Base-by-base conservation (phyloP, 1,284 basidiomycete genomes). In the Ustilago trichophora region DNA sequence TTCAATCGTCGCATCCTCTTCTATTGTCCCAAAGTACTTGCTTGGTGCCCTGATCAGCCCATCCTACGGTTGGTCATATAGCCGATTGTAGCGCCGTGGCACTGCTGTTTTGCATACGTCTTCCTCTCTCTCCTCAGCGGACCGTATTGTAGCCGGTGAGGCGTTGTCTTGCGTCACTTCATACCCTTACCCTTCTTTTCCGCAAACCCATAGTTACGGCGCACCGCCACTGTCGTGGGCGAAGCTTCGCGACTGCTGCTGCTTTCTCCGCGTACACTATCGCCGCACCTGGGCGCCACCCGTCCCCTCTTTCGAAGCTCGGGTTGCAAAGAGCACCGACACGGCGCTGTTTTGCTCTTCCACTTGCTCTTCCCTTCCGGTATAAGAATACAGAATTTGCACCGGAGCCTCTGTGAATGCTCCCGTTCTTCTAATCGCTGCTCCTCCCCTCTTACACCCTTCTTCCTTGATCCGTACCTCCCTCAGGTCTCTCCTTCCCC, bases 81-180 rank as follows among this genome's bases (percentile, higher is more conserved):
- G 36, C 19, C 44, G 43, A 22, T 18, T 12, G 33, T 15, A 35
- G 32, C 33, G 24, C 33, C 43, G 31, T 33, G 15, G 24, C 33
- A 34, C 32, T n/a, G n/a, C n/a, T n/a, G 8, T 19, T 21, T 21
- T 11, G 16, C 32, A n/a, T 19, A 10, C 16, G n/a, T 36, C 10
- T 16, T 11, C 12, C 34, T 18, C 34, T n/a, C 16, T 5, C 12
- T 18, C 25, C 34, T 21, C n/a, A 27, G 34, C 16, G 16, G 21
- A 21, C 12, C 27, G 15, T 31, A 21, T 36, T 29, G 13, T n/a
- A n/a, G 13, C 32, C 40, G 21, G 34, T 11, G 15, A 35, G 46
- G 35, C 32, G 50, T 53, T 36, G 38, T 60, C 21, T 27, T 45
- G 50, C 57, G 29, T 49, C 46, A 49, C 41, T 45, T 50, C 46